phyloP scores from a whole-genome alignment of 2,329 filamentous ascomycete genomes.

The Rhynchosporium agropyri region DNA sequence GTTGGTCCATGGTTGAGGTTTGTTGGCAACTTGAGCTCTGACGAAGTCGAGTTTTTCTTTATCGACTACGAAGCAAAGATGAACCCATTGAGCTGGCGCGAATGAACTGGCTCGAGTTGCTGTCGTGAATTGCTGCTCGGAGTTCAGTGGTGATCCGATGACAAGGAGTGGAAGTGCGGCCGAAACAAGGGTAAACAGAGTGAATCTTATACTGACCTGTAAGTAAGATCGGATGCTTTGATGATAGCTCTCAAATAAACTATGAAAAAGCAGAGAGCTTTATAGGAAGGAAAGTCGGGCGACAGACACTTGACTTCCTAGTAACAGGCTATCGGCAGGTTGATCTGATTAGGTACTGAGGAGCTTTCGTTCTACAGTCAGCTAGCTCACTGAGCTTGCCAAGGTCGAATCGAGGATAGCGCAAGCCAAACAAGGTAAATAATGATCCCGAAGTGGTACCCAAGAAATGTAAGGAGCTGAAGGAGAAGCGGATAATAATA shows the following conservation, averaged over 20 bases:
- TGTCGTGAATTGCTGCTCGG: constrained; percentile 4
- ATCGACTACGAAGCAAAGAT: constrained; percentile 21
- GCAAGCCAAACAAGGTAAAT: neutral
- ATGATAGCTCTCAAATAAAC: neutral
- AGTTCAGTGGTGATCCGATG: neutral
- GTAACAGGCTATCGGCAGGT: neutral
- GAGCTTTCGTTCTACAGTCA: neutral
- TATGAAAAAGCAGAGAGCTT: neutral
- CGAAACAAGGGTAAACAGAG: neutral
- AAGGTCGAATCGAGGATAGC: neutral
- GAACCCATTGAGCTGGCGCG: constrained; percentile 18
- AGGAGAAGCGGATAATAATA: neutral
- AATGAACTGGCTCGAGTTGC: constrained; percentile 14
- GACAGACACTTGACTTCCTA: neutral
- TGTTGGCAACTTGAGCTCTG: constrained; percentile 15
- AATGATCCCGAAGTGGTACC: too few relatives aligned
- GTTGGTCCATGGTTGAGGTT: constrained; percentile 25
- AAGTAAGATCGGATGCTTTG: neutral
- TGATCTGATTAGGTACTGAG: neutral
- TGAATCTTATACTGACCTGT: neutral
- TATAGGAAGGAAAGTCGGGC: neutral
- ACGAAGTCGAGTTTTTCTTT: constrained; percentile 21
- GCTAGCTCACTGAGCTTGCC: neutral
- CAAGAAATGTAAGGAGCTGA: neutral
- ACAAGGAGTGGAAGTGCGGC: constrained; percentile 3